These are phyloP conservation scores for Halteria grandinella DNA, from an alignment of 73 alveolate genomes.

Conservation along the genomic window DNA sequence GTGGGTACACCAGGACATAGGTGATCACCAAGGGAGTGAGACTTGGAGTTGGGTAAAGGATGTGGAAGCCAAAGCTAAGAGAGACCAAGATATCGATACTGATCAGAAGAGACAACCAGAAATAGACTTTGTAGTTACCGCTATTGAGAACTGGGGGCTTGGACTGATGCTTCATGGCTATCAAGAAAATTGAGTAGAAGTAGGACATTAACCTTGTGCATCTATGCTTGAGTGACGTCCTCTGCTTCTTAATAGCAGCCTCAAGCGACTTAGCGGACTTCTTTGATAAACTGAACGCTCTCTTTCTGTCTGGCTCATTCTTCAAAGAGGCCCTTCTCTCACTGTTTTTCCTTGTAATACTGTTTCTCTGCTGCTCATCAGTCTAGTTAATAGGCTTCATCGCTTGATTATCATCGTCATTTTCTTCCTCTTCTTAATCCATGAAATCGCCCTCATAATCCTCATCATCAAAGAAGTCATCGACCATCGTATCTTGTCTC, in stretches of 20 bases:
- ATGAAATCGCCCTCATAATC: slow-evolving; percentile 3
- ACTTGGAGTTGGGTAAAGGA: too few relatives aligned
- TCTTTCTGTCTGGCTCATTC: not conserved
- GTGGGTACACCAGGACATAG: too few relatives aligned
- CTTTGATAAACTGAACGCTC: slow-evolving; percentile 36
- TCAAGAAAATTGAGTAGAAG: not conserved
- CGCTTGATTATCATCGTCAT: not conserved
- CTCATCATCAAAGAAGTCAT: slow-evolving; percentile 38
- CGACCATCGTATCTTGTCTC: slow-evolving; percentile 20
- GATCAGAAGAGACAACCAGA: too few relatives aligned
- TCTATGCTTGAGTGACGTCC: not conserved
- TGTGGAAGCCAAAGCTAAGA: too few relatives aligned
- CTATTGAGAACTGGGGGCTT: too few relatives aligned
- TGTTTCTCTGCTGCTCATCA: not conserved
- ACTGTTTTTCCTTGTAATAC: not conserved
- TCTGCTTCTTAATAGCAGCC: not conserved
- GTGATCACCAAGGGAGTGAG: too few relatives aligned
- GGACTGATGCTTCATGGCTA: not conserved
- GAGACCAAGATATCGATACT: too few relatives aligned
- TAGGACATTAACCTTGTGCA: not conserved
- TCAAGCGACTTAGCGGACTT: slow-evolving; percentile 17
- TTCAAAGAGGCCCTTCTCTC: not conserved
- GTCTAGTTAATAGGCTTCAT: not conserved
- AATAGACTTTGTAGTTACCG: too few relatives aligned
- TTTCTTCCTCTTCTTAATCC: slow-evolving; percentile 2